Conservation (phyloP, 345 rosid species). For the Diplotaxis tenuifolia region DNA sequence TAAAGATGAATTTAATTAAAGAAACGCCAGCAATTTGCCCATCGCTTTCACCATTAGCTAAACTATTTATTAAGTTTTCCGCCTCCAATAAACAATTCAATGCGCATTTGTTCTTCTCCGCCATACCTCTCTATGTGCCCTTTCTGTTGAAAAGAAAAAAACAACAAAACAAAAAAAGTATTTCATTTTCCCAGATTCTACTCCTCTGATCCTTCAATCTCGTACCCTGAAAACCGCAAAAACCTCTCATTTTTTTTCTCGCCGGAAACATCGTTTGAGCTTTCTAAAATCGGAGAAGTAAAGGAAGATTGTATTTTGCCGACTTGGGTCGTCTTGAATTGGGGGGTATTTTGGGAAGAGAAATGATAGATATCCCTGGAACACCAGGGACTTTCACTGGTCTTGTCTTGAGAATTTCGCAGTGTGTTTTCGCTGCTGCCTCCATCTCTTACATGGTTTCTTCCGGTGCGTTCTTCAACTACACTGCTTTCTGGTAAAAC, state of each 20-base stretch:
- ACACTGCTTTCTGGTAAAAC: conserved; percentile 76
- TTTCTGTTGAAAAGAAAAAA: conserved; percentile 8
- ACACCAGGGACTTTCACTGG: conserved; percentile 78
- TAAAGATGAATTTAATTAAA: conserved; percentile 10
- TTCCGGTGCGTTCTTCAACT: conserved; percentile 52
- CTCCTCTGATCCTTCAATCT: conserved; percentile 8
- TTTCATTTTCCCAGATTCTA: background rate
- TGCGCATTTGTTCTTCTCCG: conserved; percentile 34
- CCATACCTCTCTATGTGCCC: conserved; percentile 30
- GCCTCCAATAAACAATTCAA: conserved; percentile 31
- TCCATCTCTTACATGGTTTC: conserved; percentile 71
- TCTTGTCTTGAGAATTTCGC: conserved; percentile 59
- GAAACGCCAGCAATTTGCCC: background rate
- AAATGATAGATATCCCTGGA: conserved; percentile 79
- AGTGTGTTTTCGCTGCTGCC: conserved; percentile 70
- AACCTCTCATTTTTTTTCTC: background rate
- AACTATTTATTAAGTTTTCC: conserved; percentile 8
- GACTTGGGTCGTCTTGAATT: conserved; percentile 14
- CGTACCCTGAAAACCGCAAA: background rate
- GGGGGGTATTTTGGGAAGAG: conserved; percentile 14
- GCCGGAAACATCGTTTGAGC: conserved; percentile 4
- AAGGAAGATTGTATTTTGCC: background rate
- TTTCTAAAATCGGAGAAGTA: conserved; percentile 14
- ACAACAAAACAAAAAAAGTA: background rate
- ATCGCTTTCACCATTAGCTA: conserved; percentile 34